These are phyloP conservation scores for Monilinia fructigena DNA, from an alignment of 2,329 filamentous ascomycete species.

Conservation along the genomic window DNA sequence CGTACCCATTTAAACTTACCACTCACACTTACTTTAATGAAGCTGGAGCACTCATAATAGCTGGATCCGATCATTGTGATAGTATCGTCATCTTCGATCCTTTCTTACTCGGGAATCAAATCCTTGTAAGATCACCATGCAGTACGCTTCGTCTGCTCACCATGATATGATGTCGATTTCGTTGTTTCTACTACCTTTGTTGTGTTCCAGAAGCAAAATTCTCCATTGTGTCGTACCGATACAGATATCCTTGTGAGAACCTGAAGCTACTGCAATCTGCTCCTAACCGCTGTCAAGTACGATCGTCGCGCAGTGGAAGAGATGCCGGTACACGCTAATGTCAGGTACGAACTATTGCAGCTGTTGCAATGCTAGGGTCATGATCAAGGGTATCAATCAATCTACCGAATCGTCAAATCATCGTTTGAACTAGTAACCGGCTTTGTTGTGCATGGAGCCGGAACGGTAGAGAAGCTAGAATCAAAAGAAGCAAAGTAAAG, in stretches of 20 bases:
- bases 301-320: slow-evolving; percentile 24
- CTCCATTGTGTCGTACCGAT: slow-evolving; percentile 2
- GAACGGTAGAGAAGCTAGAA: slow-evolving; percentile 23
- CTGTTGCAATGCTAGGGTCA: slow-evolving; percentile 18
- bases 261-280: slow-evolving; percentile 19
- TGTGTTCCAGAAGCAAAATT: slow-evolving; percentile 11
- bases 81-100: slow-evolving; percentile 13
- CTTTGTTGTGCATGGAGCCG: slow-evolving; percentile 26
- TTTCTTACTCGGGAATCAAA: neutral
- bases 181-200: slow-evolving; percentile 7
- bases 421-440: slow-evolving; percentile 19
- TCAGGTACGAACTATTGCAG: slow-evolving; percentile 29
- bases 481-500: slow-evolving; percentile 6
- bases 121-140: neutral
- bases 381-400: slow-evolving; percentile 15
- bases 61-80: neutral
- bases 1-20: neutral
- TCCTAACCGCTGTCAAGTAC: slow-evolving; percentile 24
- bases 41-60: slow-evolving; percentile 5
- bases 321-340: slow-evolving; percentile 28
- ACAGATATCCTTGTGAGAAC: slow-evolving; percentile 6
- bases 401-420: slow-evolving; percentile 11
- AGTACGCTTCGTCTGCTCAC: slow-evolving; percentile 7
- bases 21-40: neutral
- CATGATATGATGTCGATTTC: slow-evolving; percentile 8